Base-by-base conservation (phyloP, 2,329 filamentous ascomycete genomes). In the Didymella arachidicola region DNA sequence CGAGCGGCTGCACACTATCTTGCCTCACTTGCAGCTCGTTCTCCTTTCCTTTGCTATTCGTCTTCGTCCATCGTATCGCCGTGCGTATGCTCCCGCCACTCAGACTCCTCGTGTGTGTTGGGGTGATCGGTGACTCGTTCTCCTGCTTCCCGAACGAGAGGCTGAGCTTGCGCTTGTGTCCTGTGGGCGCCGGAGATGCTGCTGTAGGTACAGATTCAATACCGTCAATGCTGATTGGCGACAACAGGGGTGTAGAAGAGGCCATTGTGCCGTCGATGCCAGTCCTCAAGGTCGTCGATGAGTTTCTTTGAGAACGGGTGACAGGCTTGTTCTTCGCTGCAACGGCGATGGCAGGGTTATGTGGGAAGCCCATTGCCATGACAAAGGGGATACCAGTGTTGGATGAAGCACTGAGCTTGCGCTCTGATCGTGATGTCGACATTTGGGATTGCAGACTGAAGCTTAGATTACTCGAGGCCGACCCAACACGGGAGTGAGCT, bases 261-360 rank as follows among this genome's bases (percentile, higher is more conserved):
- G 70, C 69, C 69, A 73, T 74, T 1, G 72, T 76, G 7, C 71
- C 72, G 19, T 68, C 69, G 2, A 75, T 53, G 11, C 72, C 70
- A n/a, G 60, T 54, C 27, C 65, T 49, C 11, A 66, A 67, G 4
- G 60, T 66, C 8, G 63, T 55, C 2, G 65, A 53, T 4, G 42
- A 52, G 29, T 55, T 59, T 43, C 46, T 66, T 27, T 64, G 57
- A 16, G 65, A 67, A 2, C 64, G 63, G 5, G 61, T 64, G 12
- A 65, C 62, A 16, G 66, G 58, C 38, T 66, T 55, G 29, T 51
- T 48, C 11, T 62, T 57, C 8, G 62, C 59, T n/a, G 69, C 65
- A 3, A 64, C 49, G 3, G 68, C 66, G 6, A 73, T 63, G 2
- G 69, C 67, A 1, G 72, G 70, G 39, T 73, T 73, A 30, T 73